A percentile compares a stretch with the other conserved stretches of the same genome.
Evolutionary conservation across 73 alveolate species (phyloP).

Genomic region (Effrenium voratum): DNA sequence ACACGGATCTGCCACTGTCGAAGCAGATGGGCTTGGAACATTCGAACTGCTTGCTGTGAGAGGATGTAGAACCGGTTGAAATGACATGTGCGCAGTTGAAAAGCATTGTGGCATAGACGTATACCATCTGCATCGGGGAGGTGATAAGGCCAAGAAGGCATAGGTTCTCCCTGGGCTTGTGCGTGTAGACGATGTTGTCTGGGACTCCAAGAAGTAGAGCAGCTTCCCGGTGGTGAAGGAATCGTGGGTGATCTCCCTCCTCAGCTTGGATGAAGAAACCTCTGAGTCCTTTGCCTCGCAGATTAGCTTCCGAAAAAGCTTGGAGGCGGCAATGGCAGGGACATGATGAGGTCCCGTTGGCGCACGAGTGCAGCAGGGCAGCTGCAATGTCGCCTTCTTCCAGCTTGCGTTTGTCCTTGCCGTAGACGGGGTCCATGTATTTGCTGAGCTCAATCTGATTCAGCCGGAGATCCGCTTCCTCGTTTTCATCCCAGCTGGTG

Average conservation of each 20-base stretch:
- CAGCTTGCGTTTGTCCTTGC: neutral
- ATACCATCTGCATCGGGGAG: neutral
- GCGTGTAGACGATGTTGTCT: neutral
- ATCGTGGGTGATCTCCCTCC: neutral
- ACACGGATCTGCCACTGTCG: too few relatives aligned
- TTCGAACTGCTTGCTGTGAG: too few relatives aligned
- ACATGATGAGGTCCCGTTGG: neutral
- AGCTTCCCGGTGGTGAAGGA: neutral
- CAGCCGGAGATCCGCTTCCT: neutral
- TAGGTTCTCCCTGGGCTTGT: neutral
- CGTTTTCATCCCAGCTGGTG: neutral
- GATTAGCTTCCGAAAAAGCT: neutral
- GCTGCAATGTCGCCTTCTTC: neutral
- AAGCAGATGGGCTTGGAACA: too few relatives aligned
- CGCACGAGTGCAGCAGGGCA: neutral
- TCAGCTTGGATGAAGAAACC: neutral
- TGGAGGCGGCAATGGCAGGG: neutral
- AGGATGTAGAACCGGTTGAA: too few relatives aligned
- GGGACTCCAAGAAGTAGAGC: neutral
- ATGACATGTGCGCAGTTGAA: neutral
- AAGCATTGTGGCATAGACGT: neutral
- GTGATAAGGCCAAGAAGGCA: neutral
- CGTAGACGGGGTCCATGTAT: neutral
- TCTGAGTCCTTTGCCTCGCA: neutral
- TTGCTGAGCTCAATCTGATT: neutral